Evolutionary conservation across 148 eudicot species (phyloP).

Genomic region (Rhododendron simsii): DNA sequence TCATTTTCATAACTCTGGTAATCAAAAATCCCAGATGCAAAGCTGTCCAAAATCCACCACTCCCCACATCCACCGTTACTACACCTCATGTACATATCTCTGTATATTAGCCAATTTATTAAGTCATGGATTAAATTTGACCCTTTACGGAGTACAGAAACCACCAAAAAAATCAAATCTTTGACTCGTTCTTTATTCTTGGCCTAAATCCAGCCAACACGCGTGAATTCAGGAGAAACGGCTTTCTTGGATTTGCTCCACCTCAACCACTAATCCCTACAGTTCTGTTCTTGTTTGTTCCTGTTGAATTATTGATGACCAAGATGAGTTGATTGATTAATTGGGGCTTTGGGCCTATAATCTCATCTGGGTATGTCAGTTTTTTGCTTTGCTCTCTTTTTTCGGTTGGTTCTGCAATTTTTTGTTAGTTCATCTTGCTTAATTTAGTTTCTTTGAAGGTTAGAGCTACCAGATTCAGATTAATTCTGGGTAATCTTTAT

Average conservation of each 20-base stretch:
- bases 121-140: neutral
- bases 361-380: slow-evolving; percentile 17
- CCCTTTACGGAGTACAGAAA: neutral
- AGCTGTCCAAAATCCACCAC: neutral
- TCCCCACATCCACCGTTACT: neutral
- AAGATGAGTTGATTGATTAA: neutral
- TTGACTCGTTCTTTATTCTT: slow-evolving; percentile 5
- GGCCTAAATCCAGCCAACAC: slow-evolving; percentile 9
- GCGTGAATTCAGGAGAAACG: slow-evolving; percentile 15
- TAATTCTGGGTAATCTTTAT: no score
- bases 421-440: neutral
- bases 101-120: no score
- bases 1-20: neutral
- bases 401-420: neutral
- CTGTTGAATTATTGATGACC: slow-evolving; percentile 7
- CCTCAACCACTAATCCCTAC: neutral
- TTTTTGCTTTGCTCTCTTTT: neutral
- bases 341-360: neutral
- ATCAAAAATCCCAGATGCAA: neutral
- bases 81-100: neutral
- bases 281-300: neutral
- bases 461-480: neutral
- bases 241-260: slow-evolving; percentile 17
- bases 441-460: neutral
- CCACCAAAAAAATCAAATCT: neutral